A percentile compares a stretch with the other conserved stretches of the same genome.
Evolutionary conservation across 2,329 filamentous ascomycete genomes (phyloP).

Genomic region (Diaporthe vaccinii): DNA sequence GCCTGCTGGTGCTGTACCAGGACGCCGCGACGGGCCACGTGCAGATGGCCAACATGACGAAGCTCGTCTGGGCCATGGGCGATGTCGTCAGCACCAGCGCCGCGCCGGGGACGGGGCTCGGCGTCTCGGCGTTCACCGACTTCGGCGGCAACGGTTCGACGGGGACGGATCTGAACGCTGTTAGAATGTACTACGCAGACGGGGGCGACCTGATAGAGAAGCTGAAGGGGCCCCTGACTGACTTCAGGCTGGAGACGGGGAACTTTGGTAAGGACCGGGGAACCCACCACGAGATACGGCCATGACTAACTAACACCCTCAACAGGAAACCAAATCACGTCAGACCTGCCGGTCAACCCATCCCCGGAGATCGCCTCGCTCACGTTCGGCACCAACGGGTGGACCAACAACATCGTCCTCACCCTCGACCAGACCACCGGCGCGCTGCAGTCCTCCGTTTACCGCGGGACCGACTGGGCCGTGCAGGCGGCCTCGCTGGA

Average conservation of each 20-base stretch:
- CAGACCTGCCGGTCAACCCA: conserved; percentile 33
- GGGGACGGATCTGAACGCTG: conserved; percentile 35
- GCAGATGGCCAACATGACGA: conserved; percentile 39
- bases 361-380: conserved; percentile 40
- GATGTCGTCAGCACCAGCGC: conserved; percentile 28
- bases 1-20: conserved; percentile 41
- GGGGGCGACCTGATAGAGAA: conserved; percentile 36
- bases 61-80: conserved; percentile 21
- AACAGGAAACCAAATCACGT: conserved; percentile 32
- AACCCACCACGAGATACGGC: background rate
- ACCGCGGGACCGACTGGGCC: conserved; percentile 31
- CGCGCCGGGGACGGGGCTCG: conserved; percentile 35
- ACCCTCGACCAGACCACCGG: conserved; percentile 37
- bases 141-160: conserved; percentile 12
- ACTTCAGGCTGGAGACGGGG: conserved; percentile 23
- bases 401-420: conserved; percentile 40
- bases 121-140: conserved; percentile 39
- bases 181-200: conserved; percentile 34
- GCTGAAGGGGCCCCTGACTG: conserved; percentile 32
- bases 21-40: conserved; percentile 26
- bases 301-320: background rate
- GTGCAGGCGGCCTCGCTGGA: conserved; percentile 31
- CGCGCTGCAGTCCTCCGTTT: conserved; percentile 32
- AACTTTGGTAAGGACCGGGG: conserved; percentile 35
- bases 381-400: conserved; percentile 39